These are phyloP conservation scores for Gnaphalium uliginosum DNA, from an alignment of 129 eudicot species.

Conservation along the genomic window DNA sequence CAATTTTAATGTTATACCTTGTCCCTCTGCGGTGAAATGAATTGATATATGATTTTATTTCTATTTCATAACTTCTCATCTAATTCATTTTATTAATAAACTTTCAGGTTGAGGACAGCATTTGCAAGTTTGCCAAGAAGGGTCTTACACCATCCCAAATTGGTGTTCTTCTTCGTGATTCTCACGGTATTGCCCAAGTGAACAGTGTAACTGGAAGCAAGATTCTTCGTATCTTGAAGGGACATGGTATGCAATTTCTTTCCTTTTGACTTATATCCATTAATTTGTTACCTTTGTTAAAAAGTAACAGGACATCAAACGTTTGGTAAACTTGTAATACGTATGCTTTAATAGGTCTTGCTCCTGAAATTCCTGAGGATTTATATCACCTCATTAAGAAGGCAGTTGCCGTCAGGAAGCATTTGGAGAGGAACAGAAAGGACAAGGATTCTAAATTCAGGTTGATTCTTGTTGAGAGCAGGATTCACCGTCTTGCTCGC, in stretches of 20 bases:
- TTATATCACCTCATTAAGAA: conserved; percentile 65
- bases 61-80: neutral
- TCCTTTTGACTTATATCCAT: neutral
- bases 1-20: neutral
- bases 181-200: conserved; percentile 67
- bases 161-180: conserved; percentile 44
- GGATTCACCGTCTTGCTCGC: conserved; percentile 73
- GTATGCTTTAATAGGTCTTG: conserved; percentile 41
- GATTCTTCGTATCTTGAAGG: conserved; percentile 63
- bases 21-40: too few species aligned
- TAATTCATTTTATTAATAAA: neutral
- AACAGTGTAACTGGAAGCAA: conserved; percentile 70
- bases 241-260: conserved; percentile 45
- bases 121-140: conserved; percentile 40
- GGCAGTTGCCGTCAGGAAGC: conserved; percentile 68
- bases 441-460: conserved; percentile 69
- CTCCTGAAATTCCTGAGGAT: conserved; percentile 74
- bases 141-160: conserved; percentile 43
- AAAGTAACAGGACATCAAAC: neutral
- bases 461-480: conserved; percentile 70
- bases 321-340: neutral
- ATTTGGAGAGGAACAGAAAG: conserved; percentile 72
- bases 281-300: neutral
- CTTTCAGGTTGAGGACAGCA: conserved; percentile 35
- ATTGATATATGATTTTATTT: neutral